Conservation (phyloP, 371 early-diverging fungal genomes). For the Zopfochytrium polystomum region DNA sequence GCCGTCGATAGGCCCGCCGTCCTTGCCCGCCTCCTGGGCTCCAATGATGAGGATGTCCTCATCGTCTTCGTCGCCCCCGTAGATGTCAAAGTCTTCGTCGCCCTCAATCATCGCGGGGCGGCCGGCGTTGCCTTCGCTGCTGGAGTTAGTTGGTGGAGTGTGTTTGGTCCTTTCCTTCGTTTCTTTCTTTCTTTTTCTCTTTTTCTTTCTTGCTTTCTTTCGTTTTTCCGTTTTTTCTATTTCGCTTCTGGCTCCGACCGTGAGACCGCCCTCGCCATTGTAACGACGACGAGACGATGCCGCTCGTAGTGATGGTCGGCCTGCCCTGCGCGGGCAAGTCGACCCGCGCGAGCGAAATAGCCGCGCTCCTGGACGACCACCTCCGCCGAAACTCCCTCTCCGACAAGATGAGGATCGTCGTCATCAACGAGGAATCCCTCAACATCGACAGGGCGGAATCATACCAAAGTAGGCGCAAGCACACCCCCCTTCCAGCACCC, state of each 20-base stretch:
- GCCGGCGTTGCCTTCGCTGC: background rate
- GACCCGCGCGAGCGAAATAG: slow-evolving; percentile 71
- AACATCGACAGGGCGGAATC: slow-evolving; percentile 58
- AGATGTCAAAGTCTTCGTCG: too few species aligned
- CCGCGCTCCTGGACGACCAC: slow-evolving; percentile 53
- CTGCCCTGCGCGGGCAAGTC: slow-evolving; percentile 90
- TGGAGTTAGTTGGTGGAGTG: background rate
- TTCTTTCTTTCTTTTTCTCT: background rate
- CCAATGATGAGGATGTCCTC: too few species aligned
- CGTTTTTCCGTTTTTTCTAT: background rate
- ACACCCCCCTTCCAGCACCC: too few species aligned
- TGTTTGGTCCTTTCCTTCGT: background rate
- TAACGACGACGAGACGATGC: slow-evolving; percentile 59
- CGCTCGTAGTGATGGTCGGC: slow-evolving; percentile 85
- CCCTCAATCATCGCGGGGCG: too few species aligned
- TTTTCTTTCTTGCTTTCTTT: background rate
- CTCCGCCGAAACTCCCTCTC: slow-evolving; percentile 30
- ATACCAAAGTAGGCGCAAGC: slow-evolving; percentile 63
- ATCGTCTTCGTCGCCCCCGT: too few species aligned
- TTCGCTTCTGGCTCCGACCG: background rate
- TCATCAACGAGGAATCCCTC: slow-evolving; percentile 77
- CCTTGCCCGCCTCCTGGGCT: too few species aligned
- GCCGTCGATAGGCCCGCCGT: too few species aligned
- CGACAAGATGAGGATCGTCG: slow-evolving; percentile 30
- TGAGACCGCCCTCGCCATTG: too few species aligned